A percentile compares a stretch with the other conserved stretches of the same genome.
Evolutionary conservation across 352 stramenopile species (phyloP).

Genomic region (Phytophthora multivora): DNA sequence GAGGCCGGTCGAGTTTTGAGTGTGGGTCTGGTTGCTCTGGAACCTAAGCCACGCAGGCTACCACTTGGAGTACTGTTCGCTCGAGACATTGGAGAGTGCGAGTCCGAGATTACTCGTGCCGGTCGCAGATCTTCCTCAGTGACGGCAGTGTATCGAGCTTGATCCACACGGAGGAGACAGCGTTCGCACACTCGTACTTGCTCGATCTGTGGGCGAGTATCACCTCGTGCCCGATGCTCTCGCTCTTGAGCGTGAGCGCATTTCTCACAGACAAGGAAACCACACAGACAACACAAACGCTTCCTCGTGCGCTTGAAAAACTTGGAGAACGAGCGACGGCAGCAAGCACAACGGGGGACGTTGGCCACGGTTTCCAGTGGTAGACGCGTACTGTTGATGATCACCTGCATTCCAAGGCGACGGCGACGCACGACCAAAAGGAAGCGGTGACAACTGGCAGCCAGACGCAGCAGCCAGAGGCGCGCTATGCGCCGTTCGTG

Average conservation of each 20-base stretch:
- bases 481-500: slow-evolving; percentile 35
- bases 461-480: slow-evolving; percentile 35
- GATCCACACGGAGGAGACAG: slow-evolving; percentile 49
- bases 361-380: slow-evolving; percentile 31
- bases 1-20: slow-evolving; percentile 33
- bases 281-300: slow-evolving; percentile 49
- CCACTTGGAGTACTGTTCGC: slow-evolving; percentile 23
- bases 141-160: slow-evolving; percentile 44
- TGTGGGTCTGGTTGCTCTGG: slow-evolving; percentile 16
- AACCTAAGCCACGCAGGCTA: slow-evolving; percentile 19
- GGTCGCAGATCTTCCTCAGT: slow-evolving; percentile 44
- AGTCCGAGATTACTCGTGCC: slow-evolving; percentile 34
- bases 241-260: slow-evolving; percentile 49
- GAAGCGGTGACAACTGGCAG: slow-evolving; percentile 43
- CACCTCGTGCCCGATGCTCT: slow-evolving; percentile 38
- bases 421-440: slow-evolving; percentile 46
- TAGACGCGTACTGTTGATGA: slow-evolving; percentile 36
- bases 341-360: slow-evolving; percentile 43
- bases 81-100: slow-evolving; percentile 2
- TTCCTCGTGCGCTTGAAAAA: slow-evolving; percentile 36
- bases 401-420: slow-evolving; percentile 55
- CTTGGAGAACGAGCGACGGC: slow-evolving; percentile 42
- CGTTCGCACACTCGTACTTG: slow-evolving; percentile 50
- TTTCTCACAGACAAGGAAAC: slow-evolving; percentile 58
- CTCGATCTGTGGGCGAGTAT: slow-evolving; percentile 33